Percentiles rank a stretch among this genome's conserved stretches.
Evolutionary conservation across 179 eudicot genomes (phyloP).

Genomic region (Beta lomatogona): DNA sequence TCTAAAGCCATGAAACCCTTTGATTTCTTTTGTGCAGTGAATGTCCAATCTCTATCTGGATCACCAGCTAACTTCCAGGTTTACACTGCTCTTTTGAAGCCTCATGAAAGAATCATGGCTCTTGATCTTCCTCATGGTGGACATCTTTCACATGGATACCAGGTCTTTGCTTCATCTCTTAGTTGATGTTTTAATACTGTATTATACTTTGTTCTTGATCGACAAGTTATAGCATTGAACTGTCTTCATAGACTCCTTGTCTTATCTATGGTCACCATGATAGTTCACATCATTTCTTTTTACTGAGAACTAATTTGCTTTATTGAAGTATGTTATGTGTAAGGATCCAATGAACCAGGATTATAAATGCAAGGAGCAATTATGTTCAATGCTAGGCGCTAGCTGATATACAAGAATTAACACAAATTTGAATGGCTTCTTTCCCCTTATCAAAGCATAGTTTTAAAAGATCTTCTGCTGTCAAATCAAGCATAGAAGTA

Average conservation of each 20-base stretch:
- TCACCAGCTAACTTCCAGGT: constrained; percentile 97
- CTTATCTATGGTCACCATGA: background rate
- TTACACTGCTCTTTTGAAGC: constrained; percentile 91
- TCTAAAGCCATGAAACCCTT: background rate
- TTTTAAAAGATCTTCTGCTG: background rate
- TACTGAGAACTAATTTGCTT: background rate
- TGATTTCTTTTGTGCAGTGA: constrained; percentile 55
- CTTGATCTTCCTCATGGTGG: constrained; percentile 99
- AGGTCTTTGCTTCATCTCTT: constrained; percentile 47
- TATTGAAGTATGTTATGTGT: background rate
- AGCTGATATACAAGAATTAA: background rate
- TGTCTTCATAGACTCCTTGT: background rate
- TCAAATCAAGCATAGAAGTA: background rate
- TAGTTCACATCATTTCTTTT: too few relatives aligned
- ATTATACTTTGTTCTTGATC: constrained; percentile 1
- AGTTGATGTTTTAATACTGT: background rate
- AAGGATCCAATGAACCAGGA: background rate
- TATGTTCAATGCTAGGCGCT: background rate
- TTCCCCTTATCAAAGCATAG: background rate
- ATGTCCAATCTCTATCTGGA: constrained; percentile 94
- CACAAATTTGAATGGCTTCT: background rate
- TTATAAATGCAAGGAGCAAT: background rate
- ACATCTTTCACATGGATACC: constrained; percentile 99
- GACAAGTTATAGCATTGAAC: background rate
- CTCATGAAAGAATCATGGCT: constrained; percentile 99